Conservation (phyloP, 306 rosid species). For the Luffa aegyptiaca region DNA sequence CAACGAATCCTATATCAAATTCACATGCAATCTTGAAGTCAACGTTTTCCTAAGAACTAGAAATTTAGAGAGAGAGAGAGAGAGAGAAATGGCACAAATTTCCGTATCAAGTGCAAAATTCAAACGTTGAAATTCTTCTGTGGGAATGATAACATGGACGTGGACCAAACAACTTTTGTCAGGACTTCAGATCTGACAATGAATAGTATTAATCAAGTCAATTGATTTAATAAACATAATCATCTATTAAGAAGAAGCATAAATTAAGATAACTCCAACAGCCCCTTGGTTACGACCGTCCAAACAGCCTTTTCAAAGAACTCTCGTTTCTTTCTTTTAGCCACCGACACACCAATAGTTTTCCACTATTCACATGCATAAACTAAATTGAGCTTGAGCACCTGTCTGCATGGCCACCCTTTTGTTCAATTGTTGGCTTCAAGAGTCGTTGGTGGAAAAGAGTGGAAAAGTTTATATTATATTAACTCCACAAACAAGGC, state of each 20-base stretch:
- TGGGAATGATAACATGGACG: not conserved
- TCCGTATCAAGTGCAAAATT: not conserved
- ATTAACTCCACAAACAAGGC: constrained; percentile 75
- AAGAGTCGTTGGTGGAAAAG: not conserved
- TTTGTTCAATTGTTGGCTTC: not conserved
- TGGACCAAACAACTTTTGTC: not conserved
- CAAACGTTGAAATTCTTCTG: not conserved
- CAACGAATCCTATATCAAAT: not conserved
- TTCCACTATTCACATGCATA: not conserved
- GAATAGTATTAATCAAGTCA: not conserved
- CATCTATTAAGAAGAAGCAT: not conserved
- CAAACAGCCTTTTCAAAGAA: not conserved
- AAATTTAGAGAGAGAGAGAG: not conserved
- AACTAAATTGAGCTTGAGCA: not conserved
- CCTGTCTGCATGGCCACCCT: constrained; percentile 2
- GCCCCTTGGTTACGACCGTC: not conserved
- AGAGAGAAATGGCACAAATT: not conserved
- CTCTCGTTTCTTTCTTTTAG: not conserved
- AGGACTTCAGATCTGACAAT: not conserved
- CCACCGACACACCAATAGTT: not conserved
- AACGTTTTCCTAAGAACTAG: not conserved
- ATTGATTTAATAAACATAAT: not conserved
- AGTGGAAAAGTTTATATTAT: constrained; percentile 23
- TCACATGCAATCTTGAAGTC: not conserved
- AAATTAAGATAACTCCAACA: not conserved